phyloP scores from a whole-genome alignment of 2,329 filamentous ascomycete genomes.

The Diaporthe ilicicola region DNA sequence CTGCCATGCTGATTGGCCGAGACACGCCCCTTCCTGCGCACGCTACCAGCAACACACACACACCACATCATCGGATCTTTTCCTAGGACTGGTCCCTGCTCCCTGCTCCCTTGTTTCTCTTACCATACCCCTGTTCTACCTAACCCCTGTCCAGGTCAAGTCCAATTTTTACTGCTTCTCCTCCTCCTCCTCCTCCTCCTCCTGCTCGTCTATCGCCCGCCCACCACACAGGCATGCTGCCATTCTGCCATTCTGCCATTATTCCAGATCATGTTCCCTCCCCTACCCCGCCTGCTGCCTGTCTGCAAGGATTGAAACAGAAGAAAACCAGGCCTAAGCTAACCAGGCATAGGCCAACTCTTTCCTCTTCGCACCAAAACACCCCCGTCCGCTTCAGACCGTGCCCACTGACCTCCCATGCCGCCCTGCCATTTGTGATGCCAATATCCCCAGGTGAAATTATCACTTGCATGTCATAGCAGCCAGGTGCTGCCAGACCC shows the following conservation, averaged over 20 bases:
- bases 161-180: not conserved
- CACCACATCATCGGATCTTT: slow-evolving; percentile 3
- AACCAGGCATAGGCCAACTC: not conserved
- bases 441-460: not conserved
- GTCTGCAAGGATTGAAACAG: slow-evolving; percentile 14
- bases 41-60: slow-evolving; percentile 14
- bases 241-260: not conserved
- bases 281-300: not conserved
- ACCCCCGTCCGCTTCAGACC: slow-evolving; percentile 15
- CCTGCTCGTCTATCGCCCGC: not conserved
- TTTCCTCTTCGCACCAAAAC: slow-evolving; percentile 12
- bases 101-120: not conserved
- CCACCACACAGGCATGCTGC: not conserved
- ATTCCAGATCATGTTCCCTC: not conserved
- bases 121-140: not conserved
- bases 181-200: not conserved
- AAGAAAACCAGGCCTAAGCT: not conserved
- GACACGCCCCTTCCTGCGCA: slow-evolving; percentile 16
- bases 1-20: slow-evolving; percentile 4
- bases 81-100: slow-evolving; percentile 11
- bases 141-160: not conserved
- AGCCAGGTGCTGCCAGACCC: not conserved
- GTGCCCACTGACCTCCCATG: slow-evolving; percentile 14
- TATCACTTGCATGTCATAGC: not conserved
- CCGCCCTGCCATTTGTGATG: slow-evolving; percentile 14